A percentile compares a stretch with the other conserved stretches of the same genome.
Conservation (phyloP, 768 basidiomycete genomes). For the Suillus hirtellus region DNA sequence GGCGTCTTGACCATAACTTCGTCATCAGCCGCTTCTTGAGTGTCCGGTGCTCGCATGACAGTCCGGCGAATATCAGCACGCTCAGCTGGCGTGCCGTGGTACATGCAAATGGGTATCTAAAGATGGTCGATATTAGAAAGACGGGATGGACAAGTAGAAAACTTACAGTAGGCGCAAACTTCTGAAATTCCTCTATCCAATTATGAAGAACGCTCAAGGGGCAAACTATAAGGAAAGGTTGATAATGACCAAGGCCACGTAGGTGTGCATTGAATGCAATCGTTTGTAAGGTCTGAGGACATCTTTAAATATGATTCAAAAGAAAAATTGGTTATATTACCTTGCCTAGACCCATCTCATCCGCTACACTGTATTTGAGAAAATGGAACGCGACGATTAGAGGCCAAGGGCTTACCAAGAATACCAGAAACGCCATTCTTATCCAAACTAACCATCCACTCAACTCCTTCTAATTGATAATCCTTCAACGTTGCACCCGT, state of each 20-base stretch:
- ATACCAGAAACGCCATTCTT: constrained; percentile 85
- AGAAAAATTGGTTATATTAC: constrained; percentile 35
- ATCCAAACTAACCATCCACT: constrained; percentile 92
- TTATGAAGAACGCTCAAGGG: constrained; percentile 93
- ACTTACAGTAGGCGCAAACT: constrained; percentile 78
- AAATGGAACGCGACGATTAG: constrained; percentile 17
- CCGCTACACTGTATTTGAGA: constrained; percentile 49
- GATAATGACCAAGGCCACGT: constrained; percentile 65
- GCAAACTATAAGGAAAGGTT: constrained; percentile 86
- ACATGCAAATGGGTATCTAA: constrained; percentile 88
- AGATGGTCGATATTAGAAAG: constrained; percentile 2
- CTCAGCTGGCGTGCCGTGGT: constrained; percentile 83
- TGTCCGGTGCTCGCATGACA: constrained; percentile 44
- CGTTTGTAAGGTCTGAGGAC: constrained; percentile 81
- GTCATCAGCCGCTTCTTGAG: constrained; percentile 25
- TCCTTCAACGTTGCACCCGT: constrained; percentile 85
- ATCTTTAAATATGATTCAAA: constrained; percentile 13
- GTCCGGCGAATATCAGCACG: constrained; percentile 77
- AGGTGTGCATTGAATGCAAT: constrained; percentile 94
- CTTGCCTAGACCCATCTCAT: constrained; percentile 95
- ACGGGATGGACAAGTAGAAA: background rate
- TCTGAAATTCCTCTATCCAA: constrained; percentile 82
- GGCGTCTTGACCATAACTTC: constrained; percentile 25
- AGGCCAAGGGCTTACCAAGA: constrained; percentile 49
- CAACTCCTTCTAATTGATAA: constrained; percentile 92